Percentiles rank a stretch among this genome's conserved stretches.
phyloP scores from a whole-genome alignment of 306 rosid species.

The Trifolium dubium region DNA sequence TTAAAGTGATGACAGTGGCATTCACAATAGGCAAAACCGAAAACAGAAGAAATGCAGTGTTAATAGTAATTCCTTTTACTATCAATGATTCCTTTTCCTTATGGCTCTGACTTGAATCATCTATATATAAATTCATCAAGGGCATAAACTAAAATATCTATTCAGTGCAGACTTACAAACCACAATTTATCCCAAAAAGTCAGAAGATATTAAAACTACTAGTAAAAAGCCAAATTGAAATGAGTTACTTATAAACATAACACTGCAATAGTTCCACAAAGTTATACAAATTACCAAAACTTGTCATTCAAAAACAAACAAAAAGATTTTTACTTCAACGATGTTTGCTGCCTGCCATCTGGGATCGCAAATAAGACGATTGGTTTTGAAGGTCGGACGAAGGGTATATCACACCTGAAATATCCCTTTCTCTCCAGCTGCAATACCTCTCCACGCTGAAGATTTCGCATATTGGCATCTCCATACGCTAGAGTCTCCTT shows the following conservation, averaged over 20 bases:
- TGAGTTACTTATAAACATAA: slow-evolving; percentile 35
- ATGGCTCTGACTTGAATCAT: slow-evolving; percentile 1
- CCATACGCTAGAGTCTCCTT: slow-evolving; percentile 78
- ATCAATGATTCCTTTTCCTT: slow-evolving; percentile 2
- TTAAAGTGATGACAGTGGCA: not conserved
- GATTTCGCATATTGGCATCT: slow-evolving; percentile 80
- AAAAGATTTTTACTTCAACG: slow-evolving; percentile 53
- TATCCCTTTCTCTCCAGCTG: slow-evolving; percentile 98
- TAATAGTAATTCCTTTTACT: slow-evolving; percentile 1
- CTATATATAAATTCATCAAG: not conserved
- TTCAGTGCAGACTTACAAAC: not conserved
- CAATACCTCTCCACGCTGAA: slow-evolving; percentile 74
- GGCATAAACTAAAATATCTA: not conserved
- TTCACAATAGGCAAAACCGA: not conserved
- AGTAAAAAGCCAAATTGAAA: slow-evolving; percentile 21
- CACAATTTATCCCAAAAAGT: slow-evolving; percentile 4
- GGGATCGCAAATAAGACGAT: slow-evolving; percentile 77
- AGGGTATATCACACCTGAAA: slow-evolving; percentile 85
- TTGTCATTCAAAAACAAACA: slow-evolving; percentile 5
- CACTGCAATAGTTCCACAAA: slow-evolving; percentile 29
- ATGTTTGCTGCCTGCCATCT: slow-evolving; percentile 81
- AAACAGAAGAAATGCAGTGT: not conserved
- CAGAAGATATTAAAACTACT: slow-evolving; percentile 8
- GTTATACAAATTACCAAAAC: slow-evolving; percentile 20
- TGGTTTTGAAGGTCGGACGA: slow-evolving; percentile 68